These are phyloP conservation scores for Phaeosphaeriaceae sp. DNA, from an alignment of 2,329 filamentous ascomycete genomes.

Conservation along the genomic window DNA sequence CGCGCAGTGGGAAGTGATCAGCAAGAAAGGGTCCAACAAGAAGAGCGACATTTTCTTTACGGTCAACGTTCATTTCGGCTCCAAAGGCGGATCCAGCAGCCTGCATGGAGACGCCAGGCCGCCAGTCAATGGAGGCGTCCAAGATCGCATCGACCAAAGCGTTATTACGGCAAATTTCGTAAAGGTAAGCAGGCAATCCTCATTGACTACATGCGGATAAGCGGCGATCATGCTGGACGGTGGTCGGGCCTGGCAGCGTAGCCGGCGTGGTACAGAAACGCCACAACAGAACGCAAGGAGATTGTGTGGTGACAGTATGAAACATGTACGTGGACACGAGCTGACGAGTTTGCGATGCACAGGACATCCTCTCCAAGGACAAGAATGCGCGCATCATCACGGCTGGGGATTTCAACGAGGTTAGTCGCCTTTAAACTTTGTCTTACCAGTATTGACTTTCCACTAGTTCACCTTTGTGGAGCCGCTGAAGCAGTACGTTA, in stretches of 20 bases:
- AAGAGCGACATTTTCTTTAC: slow-evolving; percentile 66
- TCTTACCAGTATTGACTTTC: neutral
- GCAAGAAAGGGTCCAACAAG: slow-evolving; percentile 50
- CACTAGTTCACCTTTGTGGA: slow-evolving; percentile 64
- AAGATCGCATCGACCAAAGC: slow-evolving; percentile 57
- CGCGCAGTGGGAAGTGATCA: slow-evolving; percentile 68
- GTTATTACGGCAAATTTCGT: slow-evolving; percentile 57
- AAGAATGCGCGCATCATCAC: slow-evolving; percentile 64
- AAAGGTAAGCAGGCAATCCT: slow-evolving; percentile 34
- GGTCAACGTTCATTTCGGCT: slow-evolving; percentile 72
- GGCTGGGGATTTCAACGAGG: slow-evolving; percentile 75
- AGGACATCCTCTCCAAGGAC: slow-evolving; percentile 63
- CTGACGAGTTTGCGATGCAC: slow-evolving; percentile 29
- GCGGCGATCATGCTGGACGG: slow-evolving; percentile 14
- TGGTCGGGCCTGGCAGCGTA: slow-evolving; percentile 19
- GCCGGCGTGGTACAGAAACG: slow-evolving; percentile 14
- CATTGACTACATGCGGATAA: slow-evolving; percentile 2
- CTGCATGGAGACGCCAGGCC: slow-evolving; percentile 71
- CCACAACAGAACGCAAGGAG: slow-evolving; percentile 12
- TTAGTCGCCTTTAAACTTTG: neutral
- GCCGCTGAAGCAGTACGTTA: slow-evolving; percentile 63
- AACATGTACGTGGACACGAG: slow-evolving; percentile 1
- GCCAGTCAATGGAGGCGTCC: slow-evolving; percentile 70
- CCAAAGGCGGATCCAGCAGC: slow-evolving; percentile 70
- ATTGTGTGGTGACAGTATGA: neutral